Evolutionary conservation across 148 eudicot species (phyloP).

Genomic region (Silene latifolia): DNA sequence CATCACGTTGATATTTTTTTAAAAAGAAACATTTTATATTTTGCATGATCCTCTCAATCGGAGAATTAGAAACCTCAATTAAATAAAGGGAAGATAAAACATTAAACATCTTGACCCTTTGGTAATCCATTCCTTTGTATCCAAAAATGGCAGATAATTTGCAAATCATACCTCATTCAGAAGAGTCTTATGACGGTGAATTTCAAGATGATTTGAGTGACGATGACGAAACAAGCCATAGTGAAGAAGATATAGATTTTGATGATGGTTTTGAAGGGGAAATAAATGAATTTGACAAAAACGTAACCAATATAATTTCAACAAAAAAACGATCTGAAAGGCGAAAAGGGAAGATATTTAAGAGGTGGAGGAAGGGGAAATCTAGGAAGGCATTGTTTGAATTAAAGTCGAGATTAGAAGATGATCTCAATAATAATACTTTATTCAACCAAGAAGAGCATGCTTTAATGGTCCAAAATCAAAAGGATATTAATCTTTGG

Average conservation of each 20-base stretch:
- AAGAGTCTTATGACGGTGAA: constrained; percentile 9
- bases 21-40: background rate
- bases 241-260: constrained; percentile 21
- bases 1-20: background rate
- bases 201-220: background rate
- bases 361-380: constrained; percentile 5
- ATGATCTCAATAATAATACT: constrained; percentile 36
- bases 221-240: constrained; percentile 20
- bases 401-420: constrained; percentile 51
- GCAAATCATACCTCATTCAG: background rate
- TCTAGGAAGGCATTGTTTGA: constrained; percentile 26
- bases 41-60: background rate
- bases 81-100: background rate
- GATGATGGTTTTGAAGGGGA: constrained; percentile 18
- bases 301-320: background rate
- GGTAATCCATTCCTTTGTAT: too few species aligned
- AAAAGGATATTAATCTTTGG: constrained; percentile 54
- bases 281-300: background rate
- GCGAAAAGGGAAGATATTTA: constrained; percentile 13
- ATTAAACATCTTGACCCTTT: background rate
- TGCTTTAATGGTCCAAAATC: constrained; percentile 20
- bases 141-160: background rate
- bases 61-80: background rate
- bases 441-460: constrained; percentile 19
- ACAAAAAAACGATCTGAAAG: constrained; percentile 15